These are phyloP conservation scores for Mallotus repandus DNA, from an alignment of 441 rosid species.

Conservation along the genomic window DNA sequence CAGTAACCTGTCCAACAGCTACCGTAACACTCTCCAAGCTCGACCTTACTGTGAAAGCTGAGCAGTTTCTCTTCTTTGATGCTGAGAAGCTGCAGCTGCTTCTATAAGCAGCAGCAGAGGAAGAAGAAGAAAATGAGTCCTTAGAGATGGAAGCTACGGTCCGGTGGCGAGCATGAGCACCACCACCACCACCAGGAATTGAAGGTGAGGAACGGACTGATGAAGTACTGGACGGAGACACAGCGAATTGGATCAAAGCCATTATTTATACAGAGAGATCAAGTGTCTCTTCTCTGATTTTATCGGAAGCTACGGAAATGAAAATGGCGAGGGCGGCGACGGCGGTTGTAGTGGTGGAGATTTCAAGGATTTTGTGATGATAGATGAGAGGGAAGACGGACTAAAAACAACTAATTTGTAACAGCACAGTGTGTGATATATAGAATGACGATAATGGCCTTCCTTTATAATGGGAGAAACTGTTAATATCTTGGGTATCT, in stretches of 20 bases:
- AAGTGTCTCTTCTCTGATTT: no score
- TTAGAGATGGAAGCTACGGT: slow-evolving; percentile 28
- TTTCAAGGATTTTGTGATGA: background rate
- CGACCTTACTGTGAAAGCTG: slow-evolving; percentile 37
- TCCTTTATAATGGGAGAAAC: background rate
- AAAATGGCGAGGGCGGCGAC: no score
- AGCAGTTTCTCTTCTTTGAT: slow-evolving; percentile 17
- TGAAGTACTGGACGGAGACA: slow-evolving; percentile 30
- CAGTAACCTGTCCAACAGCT: slow-evolving; percentile 78
- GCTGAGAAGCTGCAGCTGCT: no score
- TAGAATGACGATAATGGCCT: slow-evolving; percentile 14
- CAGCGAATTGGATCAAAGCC: slow-evolving; percentile 47
- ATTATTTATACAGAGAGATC: slow-evolving; percentile 17
- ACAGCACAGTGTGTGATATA: no score
- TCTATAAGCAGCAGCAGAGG: no score
- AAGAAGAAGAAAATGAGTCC: background rate
- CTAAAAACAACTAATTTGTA: no score
- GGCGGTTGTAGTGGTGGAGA: slow-evolving; percentile 8
- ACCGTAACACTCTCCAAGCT: slow-evolving; percentile 54
- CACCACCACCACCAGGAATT: slow-evolving; percentile 9
- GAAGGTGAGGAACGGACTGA: slow-evolving; percentile 31
- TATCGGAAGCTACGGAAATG: no score
- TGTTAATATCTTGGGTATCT: background rate
- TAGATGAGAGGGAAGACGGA: no score
- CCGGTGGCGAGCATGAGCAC: slow-evolving; percentile 5